Evolutionary conservation across 768 basidiomycete species (phyloP), one percentile per base, ranked within the genome.

Genomic region (Steccherinum ochraceum): DNA sequence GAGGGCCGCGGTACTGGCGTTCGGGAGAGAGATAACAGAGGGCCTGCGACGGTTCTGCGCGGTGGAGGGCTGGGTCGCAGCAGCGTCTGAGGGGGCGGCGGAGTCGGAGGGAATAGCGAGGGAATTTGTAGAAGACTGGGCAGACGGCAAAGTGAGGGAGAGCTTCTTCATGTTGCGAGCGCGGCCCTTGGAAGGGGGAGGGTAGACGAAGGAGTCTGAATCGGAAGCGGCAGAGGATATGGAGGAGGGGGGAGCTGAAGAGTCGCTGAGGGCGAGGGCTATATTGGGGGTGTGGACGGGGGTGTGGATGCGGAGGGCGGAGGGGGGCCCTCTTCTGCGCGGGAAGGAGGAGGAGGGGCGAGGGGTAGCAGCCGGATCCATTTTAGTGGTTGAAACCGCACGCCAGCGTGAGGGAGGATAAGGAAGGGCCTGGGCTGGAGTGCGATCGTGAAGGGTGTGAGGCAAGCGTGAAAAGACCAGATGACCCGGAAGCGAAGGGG

Each of bases 121-220:
- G 25, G 80, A 81, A 57, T 67, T 72, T 30, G 73, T 64, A 30
- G 85, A 84, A 12, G 81, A 78, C 54, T 78, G 73, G 24, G 80
- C 74, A 4, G 81, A 80, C 11, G 83, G 76, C 24, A 87, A 77
- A 50, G 77, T 76, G 46, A 89, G 77, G 24, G 85, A 89, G 5
- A 89, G 69, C 56, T 81, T 81, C 74, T 89, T 90, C 78, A 84
- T 80, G 64, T 89, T 89, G 65, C 82, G 75, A 24, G 76, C 68
- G 48, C 72, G 69, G 49, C 73, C 69, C 53, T 64, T 71, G 62
- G 68, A 74, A 50, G 69, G 64, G 52, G 61, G 61, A 48, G 62
- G 67, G 45, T 65, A 64, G 65, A 74, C 68, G 64, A 77, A 72
- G 54, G 66, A 71, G 61, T 79, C 77, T 41, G 74, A 72, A 57